Base-by-base conservation (phyloP, 805 yeast species). In the Metschnikowia anglica region DNA sequence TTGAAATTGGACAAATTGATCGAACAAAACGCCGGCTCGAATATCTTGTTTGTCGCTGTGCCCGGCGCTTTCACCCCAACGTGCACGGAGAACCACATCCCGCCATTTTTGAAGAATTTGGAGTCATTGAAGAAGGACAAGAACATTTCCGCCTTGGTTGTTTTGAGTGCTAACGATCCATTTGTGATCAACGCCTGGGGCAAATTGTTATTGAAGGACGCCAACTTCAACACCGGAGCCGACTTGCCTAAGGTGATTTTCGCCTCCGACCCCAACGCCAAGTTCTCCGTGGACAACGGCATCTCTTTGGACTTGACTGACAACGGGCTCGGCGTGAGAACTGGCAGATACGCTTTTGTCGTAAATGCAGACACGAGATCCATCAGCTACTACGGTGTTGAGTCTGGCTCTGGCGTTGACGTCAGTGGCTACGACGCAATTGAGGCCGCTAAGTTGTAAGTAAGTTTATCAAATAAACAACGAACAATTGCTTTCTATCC, bases 41-140 rank as follows among this genome's bases (percentile, higher is more conserved):
- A 59, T 33, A 54, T 66, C 5, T 53, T 68, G 36, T 50, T 69
- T 35, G 70, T 70, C 16, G 54, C 72, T 9, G 72, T 69, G 21
- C 76, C 76, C 6, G 73, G 72, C 20, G 71, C 73, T 2, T 69
- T 68, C 55, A 66, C 74, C 7, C 73, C 74, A n/a, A 60, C 71
- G 2, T 70, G 76, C 47, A 69, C 74, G 18, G 74, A 67, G 49
- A 59, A 63, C 51, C 76, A 70, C 55, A 60, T 70, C 35, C 76
- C 76, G 5, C 69, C 66, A 15, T 61, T 54, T 49, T 58, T 70
- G 48, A 44, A 44, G 37, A 53, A 66, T 46, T 56, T 67, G 53
- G 52, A 48, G 13, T 41, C 56, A 20, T 58, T 70, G 50, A 55
- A 54, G 44, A 57, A 57, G 44, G 52, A 55, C 21, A 55, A 64